Conservation (phyloP, 192 early-diverging fungal species). For the Phlyctochytrium bullatum region DNA sequence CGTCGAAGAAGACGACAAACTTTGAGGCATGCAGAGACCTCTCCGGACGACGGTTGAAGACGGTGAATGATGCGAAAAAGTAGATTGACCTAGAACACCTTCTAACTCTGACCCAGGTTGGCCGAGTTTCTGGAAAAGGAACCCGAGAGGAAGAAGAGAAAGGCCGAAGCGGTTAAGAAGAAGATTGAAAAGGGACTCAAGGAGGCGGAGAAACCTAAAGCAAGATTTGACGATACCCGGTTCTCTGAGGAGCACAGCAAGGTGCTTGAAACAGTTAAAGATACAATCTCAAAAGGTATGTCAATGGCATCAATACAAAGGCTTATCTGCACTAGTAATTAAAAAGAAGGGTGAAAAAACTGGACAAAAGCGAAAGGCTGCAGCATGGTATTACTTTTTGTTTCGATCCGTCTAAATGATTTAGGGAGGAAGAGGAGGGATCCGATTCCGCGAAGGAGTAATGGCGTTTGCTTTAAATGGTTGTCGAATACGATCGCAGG, state of each 20-base stretch:
- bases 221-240: constrained; percentile 80
- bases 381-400: too few species aligned
- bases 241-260: constrained; percentile 56
- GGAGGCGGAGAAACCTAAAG: constrained; percentile 62
- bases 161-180: constrained; percentile 58
- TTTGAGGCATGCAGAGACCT: constrained; percentile 93
- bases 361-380: neutral
- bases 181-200: constrained; percentile 80
- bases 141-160: constrained; percentile 64
- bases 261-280: constrained; percentile 38
- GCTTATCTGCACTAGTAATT: neutral
- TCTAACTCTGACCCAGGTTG: constrained; percentile 29
- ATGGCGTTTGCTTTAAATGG: too few species aligned
- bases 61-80: constrained; percentile 86
- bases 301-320: neutral
- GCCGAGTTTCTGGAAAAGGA: constrained; percentile 70
- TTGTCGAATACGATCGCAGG: too few species aligned
- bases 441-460: too few species aligned
- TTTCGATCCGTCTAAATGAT: too few species aligned
- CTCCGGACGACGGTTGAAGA: constrained; percentile 81
- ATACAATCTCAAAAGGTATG: constrained; percentile 34
- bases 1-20: constrained; percentile 84
- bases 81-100: constrained; percentile 33
- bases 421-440: neutral
- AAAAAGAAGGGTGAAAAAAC: neutral